phyloP scores from a whole-genome alignment of 2,329 filamentous ascomycete genomes.

The Tolypocladium tropicale region DNA sequence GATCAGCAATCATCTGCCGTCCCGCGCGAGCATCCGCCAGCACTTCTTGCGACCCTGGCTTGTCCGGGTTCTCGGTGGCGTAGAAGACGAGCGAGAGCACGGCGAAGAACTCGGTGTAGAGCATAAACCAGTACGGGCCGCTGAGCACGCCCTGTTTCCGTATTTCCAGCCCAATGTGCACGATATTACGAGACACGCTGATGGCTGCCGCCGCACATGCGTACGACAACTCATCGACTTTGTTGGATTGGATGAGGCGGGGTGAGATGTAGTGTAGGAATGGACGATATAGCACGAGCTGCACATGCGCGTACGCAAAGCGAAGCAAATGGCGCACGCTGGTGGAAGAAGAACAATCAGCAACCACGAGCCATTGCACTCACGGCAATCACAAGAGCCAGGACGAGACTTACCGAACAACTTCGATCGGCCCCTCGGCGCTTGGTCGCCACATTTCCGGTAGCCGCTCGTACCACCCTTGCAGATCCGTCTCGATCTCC shows the following conservation, averaged over 20 bases:
- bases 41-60: slow-evolving; percentile 65
- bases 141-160: slow-evolving; percentile 64
- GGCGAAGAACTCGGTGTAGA: slow-evolving; percentile 76
- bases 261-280: slow-evolving; percentile 77
- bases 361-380: background rate
- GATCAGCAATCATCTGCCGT: slow-evolving; percentile 66
- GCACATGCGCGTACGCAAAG: slow-evolving; percentile 73
- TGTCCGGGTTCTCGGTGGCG: slow-evolving; percentile 69
- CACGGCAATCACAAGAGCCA: background rate
- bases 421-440: slow-evolving; percentile 61
- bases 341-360: background rate
- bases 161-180: slow-evolving; percentile 72
- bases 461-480: slow-evolving; percentile 54
- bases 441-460: slow-evolving; percentile 72
- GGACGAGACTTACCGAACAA: slow-evolving; percentile 53
- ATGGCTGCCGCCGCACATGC: slow-evolving; percentile 57
- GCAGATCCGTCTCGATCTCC: slow-evolving; percentile 53
- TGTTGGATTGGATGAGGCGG: slow-evolving; percentile 41
- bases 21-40: slow-evolving; percentile 78
- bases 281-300: slow-evolving; percentile 72
- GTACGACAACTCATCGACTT: slow-evolving; percentile 67
- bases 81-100: slow-evolving; percentile 73
- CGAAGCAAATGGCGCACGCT: slow-evolving; percentile 65
- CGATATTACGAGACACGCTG: slow-evolving; percentile 59
- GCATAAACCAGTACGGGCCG: slow-evolving; percentile 78